These are phyloP conservation scores for Prototheca wickerhamii DNA, from an alignment of 163 green algal genomes.

Conservation along the genomic window DNA sequence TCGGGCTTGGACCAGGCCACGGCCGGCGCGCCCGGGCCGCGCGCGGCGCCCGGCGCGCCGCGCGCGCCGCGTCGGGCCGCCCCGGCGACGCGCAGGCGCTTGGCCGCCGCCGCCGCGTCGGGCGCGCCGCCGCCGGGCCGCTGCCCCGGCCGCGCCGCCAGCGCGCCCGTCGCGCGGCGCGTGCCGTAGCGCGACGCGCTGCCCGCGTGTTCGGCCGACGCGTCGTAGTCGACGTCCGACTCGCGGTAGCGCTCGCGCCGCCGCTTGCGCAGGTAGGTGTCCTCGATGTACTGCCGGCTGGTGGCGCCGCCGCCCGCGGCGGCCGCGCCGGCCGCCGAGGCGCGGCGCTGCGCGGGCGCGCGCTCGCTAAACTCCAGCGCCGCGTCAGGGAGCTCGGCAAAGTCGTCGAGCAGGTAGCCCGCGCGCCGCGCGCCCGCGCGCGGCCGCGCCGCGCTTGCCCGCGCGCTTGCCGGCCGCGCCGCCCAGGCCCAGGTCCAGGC, in stretches of 20 bases:
- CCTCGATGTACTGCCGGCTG: slow-evolving; percentile 13
- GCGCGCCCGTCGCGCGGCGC: slow-evolving; percentile 7
- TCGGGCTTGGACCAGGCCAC: slow-evolving; percentile 26
- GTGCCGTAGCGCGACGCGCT: slow-evolving; percentile 20
- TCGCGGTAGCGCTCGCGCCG: slow-evolving; percentile 18
- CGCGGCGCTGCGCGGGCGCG: not conserved
- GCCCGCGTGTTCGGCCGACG: slow-evolving; percentile 1
- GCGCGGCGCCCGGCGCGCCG: not conserved
- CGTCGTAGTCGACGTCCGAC: slow-evolving; percentile 23
- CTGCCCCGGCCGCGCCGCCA: not conserved
- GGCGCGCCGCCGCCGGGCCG: not conserved
- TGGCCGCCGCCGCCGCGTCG: not conserved
- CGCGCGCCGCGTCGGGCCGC: slow-evolving; percentile 3
- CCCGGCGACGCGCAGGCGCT: not conserved
- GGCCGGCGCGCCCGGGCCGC: not conserved
- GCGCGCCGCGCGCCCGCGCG: not conserved
- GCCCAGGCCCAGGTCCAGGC: not conserved
- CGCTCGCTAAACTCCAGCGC: not conserved
- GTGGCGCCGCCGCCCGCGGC: not conserved
- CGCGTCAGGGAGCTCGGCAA: slow-evolving; percentile 6
- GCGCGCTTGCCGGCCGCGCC: slow-evolving; percentile 10
- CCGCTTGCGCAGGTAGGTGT: slow-evolving; percentile 28
- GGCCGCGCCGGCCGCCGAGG: not conserved
- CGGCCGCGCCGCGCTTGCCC: slow-evolving; percentile 12
- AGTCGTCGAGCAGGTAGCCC: slow-evolving; percentile 24